Evolutionary conservation across 192 early-diverging fungal species (phyloP).

Genomic region (Backusella westeae): DNA sequence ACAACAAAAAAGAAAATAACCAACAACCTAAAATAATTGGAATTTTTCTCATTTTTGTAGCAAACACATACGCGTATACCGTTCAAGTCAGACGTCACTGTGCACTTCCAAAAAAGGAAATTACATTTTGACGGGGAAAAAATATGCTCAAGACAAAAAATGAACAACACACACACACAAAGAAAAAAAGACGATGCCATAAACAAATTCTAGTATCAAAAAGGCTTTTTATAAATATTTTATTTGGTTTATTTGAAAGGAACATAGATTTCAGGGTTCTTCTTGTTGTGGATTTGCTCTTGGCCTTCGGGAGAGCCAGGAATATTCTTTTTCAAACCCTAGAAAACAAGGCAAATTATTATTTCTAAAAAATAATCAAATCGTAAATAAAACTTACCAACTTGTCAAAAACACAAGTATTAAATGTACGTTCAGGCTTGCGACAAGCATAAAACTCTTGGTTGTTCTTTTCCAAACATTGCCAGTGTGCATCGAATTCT

Average conservation of each 20-base stretch:
- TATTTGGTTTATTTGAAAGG: slow-evolving; percentile 15
- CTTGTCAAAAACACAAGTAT: slow-evolving; percentile 86
- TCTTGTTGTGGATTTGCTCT: slow-evolving; percentile 32
- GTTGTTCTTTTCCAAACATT: slow-evolving; percentile 91
- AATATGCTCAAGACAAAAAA: not conserved
- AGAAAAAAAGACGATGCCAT: too few relatives aligned
- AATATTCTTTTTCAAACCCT: slow-evolving; percentile 65
- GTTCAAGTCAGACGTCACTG: slow-evolving; percentile 4
- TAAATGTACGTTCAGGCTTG: slow-evolving; percentile 73
- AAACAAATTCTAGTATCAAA: not conserved
- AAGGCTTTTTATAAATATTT: not conserved
- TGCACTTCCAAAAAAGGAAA: not conserved
- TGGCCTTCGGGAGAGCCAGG: slow-evolving; percentile 57
- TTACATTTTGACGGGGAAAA: not conserved
- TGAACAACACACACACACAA: not conserved
- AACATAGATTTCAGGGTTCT: slow-evolving; percentile 25
- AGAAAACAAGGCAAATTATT: slow-evolving; percentile 3
- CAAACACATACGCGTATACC: not conserved
- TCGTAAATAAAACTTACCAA: slow-evolving; percentile 54
- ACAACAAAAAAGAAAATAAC: slow-evolving; percentile 1
- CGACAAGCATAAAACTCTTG: slow-evolving; percentile 84
- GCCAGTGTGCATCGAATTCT: slow-evolving; percentile 87
- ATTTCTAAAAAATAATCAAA: not conserved
- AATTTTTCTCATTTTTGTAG: not conserved
- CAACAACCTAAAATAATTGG: not conserved